Percentiles rank a stretch among this genome's conserved stretches.
phyloP scores from a whole-genome alignment of 371 early-diverging fungal genomes.

The Mortierella sp. region DNA sequence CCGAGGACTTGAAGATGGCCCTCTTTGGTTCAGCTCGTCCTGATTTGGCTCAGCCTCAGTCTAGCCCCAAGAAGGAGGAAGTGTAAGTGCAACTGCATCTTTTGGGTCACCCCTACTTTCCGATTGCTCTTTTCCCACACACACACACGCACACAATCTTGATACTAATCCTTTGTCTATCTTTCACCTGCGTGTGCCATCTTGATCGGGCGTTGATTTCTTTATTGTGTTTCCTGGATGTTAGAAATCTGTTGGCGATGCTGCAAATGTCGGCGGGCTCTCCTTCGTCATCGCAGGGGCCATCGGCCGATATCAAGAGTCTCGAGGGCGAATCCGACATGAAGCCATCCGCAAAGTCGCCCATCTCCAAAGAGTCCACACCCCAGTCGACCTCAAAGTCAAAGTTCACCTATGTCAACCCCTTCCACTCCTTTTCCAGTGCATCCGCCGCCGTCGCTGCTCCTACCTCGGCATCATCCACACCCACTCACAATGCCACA shows the following conservation, averaged over 20 bases:
- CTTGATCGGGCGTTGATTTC: neutral
- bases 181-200: neutral
- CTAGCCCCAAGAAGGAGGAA: constrained; percentile 54
- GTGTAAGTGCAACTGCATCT: constrained; percentile 22
- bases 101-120: neutral
- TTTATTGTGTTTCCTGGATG: neutral
- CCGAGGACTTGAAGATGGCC: constrained; percentile 50
- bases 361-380: constrained; percentile 38
- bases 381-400: constrained; percentile 34
- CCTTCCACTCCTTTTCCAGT: constrained; percentile 53
- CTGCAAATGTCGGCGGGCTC: constrained; percentile 45
- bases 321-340: constrained; percentile 9
- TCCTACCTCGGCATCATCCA: constrained; percentile 12
- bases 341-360: constrained; percentile 14
- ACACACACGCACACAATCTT: neutral
- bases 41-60: constrained; percentile 34
- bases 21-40: constrained; percentile 50
- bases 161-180: neutral
- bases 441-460: constrained; percentile 15
- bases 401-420: constrained; percentile 56
- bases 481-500: neutral
- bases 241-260: constrained; percentile 44
- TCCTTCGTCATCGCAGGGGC: constrained; percentile 27
- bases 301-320: constrained; percentile 8
- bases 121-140: neutral